These are phyloP conservation scores for Syncephalastrum monosporum DNA, from an alignment of 371 early-diverging fungal genomes.

Conservation along the genomic window DNA sequence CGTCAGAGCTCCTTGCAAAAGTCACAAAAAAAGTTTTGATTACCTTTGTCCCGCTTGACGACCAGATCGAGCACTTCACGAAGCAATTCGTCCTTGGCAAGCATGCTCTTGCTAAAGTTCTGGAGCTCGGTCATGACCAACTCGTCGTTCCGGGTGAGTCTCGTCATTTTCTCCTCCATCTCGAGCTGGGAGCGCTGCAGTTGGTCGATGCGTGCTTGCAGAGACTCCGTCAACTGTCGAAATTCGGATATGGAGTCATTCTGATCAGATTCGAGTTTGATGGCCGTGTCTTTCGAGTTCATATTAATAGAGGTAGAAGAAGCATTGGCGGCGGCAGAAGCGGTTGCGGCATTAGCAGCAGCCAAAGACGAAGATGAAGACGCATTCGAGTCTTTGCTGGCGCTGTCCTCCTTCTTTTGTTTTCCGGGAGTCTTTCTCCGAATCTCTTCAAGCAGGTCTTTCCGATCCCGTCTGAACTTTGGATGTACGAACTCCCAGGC, in stretches of 20 bases:
- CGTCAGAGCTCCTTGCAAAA: not conserved
- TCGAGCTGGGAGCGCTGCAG: constrained; percentile 28
- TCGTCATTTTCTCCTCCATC: constrained; percentile 34
- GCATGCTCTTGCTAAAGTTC: constrained; percentile 56
- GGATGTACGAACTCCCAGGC: constrained; percentile 84
- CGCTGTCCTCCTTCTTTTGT: constrained; percentile 27
- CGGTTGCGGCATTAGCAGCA: constrained; percentile 6
- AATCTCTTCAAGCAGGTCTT: constrained; percentile 64
- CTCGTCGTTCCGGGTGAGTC: constrained; percentile 53
- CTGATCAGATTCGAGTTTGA: no score
- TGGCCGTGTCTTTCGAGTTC: no score
- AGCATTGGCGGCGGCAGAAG: not conserved
- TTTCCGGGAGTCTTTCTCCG: constrained; percentile 54
- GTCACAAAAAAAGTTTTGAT: no score
- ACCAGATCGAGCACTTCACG: constrained; percentile 60
- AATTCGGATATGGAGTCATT: constrained; percentile 22
- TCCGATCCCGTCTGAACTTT: constrained; percentile 63
- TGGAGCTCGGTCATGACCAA: constrained; percentile 57
- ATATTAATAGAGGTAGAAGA: not conserved
- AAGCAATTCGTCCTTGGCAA: constrained; percentile 62
- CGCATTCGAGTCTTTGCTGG: constrained; percentile 1
- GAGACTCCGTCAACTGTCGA: constrained; percentile 23
- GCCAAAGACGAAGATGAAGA: not conserved
- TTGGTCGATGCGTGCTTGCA: constrained; percentile 50
- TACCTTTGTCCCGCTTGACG: constrained; percentile 16